Evolutionary conservation across 768 basidiomycete species (phyloP).

Genomic region (Dioszegia hungarica): DNA sequence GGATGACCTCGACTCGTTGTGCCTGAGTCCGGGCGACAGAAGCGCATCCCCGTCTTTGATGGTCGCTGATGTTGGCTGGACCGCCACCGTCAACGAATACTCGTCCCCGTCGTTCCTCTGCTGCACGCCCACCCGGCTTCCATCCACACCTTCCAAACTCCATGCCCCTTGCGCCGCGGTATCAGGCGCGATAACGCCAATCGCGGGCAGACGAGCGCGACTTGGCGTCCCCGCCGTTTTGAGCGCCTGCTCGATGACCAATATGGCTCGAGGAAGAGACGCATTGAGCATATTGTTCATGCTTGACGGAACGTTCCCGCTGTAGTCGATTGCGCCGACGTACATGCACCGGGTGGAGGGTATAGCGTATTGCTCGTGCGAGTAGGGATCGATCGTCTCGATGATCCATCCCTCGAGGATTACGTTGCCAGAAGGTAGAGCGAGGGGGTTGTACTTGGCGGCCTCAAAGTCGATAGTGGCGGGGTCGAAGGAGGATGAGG

Average conservation of each 20-base stretch:
- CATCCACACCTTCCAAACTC: conserved; percentile 34
- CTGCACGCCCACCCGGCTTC: conserved; percentile 22
- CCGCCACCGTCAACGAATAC: conserved; percentile 30
- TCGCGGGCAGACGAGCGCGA: conserved; percentile 63
- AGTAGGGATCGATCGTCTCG: conserved; percentile 93
- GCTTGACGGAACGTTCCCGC: conserved; percentile 75
- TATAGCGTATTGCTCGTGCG: conserved; percentile 86
- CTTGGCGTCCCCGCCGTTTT: conserved; percentile 65
- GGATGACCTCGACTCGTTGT: conserved; percentile 49
- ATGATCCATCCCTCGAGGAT: conserved; percentile 92
- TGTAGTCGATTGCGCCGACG: conserved; percentile 77
- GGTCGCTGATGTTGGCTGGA: conserved; percentile 20
- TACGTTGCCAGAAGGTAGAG: conserved; percentile 70
- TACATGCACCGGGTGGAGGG: conserved; percentile 86
- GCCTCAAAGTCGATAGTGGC: conserved; percentile 61
- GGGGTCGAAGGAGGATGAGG: conserved; percentile 58
- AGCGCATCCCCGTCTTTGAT: conserved; percentile 18
- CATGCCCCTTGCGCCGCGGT: conserved; percentile 31
- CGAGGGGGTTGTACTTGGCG: conserved; percentile 70
- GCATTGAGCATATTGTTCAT: conserved; percentile 82
- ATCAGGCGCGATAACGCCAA: conserved; percentile 50
- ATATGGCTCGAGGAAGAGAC: conserved; percentile 64
- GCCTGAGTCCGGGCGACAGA: conserved; percentile 19
- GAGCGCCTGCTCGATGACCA: conserved; percentile 68
- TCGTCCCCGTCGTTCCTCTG: conserved; percentile 28